These are phyloP conservation scores for Acanthamoeba quina DNA, from an alignment of 208 protist genomes.

Conservation along the genomic window DNA sequence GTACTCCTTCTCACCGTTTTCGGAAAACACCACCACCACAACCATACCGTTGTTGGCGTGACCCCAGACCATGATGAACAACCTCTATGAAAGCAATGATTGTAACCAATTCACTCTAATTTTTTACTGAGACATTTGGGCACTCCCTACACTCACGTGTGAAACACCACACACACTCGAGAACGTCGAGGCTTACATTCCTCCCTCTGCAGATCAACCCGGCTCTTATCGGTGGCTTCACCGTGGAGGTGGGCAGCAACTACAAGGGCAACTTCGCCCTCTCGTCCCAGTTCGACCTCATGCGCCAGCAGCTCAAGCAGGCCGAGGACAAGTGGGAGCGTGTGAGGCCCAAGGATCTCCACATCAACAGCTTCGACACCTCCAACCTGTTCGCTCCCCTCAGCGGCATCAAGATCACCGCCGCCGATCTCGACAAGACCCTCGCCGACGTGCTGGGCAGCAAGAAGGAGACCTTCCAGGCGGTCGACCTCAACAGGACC, in stretches of 20 bases:
- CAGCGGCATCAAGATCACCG: not conserved
- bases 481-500: not conserved
- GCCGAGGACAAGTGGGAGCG: conserved; percentile 26
- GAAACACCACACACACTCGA: no score
- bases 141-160: no score
- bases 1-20: not conserved
- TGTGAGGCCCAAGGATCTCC: not conserved
- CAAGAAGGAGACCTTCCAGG: not conserved
- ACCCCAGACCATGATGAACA: not conserved
- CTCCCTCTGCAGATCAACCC: conserved; percentile 35
- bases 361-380: not conserved
- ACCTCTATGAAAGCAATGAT: not conserved
- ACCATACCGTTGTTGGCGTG: not conserved
- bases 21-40: no score
- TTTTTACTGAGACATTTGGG: conserved; percentile 11
- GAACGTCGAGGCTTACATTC: not conserved
- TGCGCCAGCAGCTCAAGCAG: conserved; percentile 48
- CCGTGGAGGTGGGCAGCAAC: conserved; percentile 20
- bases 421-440: not conserved
- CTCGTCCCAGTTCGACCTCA: conserved; percentile 11
- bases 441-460: not conserved
- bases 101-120: conserved; percentile 34
- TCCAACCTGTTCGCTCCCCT: not conserved
- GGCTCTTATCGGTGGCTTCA: conserved; percentile 26
- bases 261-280: conserved; percentile 50